Percentiles rank a stretch among this genome's conserved stretches.
These are phyloP conservation scores for Colletotrichum incanum DNA, from an alignment of 2,329 filamentous ascomycete species.

Conservation along the genomic window DNA sequence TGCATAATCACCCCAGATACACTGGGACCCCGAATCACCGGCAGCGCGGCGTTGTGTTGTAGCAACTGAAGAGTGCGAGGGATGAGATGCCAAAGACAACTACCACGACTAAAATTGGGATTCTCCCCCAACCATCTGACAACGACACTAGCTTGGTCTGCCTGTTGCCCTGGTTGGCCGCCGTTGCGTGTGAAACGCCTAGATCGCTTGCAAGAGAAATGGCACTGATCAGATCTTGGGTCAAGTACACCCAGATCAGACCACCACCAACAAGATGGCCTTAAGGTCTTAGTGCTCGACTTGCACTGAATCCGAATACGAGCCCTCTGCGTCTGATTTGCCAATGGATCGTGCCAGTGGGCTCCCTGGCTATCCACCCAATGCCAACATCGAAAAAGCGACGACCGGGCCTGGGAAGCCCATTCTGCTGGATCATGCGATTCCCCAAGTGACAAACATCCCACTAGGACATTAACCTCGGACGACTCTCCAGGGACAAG, in stretches of 20 bases:
- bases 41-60: not conserved
- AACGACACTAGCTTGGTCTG: not conserved
- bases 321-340: not conserved
- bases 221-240: constrained; percentile 11
- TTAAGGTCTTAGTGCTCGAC: not conserved
- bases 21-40: not conserved
- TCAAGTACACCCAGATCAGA: constrained; percentile 16
- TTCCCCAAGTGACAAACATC: constrained; percentile 11
- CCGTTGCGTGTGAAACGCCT: not conserved
- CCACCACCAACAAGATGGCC: not conserved
- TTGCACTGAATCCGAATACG: constrained; percentile 31
- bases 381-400: constrained; percentile 7
- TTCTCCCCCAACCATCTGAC: not conserved
- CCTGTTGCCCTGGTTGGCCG: not conserved
- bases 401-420: not conserved
- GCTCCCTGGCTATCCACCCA: not conserved
- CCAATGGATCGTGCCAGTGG: not conserved
- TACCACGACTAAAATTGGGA: not conserved
- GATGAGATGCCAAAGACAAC: not conserved
- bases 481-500: constrained; percentile 2
- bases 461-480: constrained; percentile 17
- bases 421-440: constrained; percentile 15
- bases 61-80: not conserved
- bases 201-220: constrained; percentile 17
- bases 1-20: constrained; percentile 23